These are phyloP conservation scores for Cantharellus anzutake DNA, from an alignment of 768 basidiomycete species.

Conservation along the genomic window DNA sequence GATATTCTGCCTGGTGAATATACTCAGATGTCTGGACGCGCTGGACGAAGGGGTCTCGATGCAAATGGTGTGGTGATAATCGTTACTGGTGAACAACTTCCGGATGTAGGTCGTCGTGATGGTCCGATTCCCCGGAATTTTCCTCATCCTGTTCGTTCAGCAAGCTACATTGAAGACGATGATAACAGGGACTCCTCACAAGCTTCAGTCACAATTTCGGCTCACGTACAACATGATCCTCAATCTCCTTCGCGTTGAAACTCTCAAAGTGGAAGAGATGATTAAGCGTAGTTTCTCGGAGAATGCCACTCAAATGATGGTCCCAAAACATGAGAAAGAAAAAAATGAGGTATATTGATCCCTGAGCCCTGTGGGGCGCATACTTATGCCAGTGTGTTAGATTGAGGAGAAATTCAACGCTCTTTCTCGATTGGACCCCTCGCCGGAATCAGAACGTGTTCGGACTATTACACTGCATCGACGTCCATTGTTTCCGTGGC, in stretches of 20 bases:
- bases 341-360: constrained; percentile 43
- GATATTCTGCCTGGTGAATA: constrained; percentile 85
- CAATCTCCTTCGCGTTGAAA: constrained; percentile 89
- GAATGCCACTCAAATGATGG: constrained; percentile 78
- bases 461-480: constrained; percentile 56
- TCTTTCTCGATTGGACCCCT: constrained; percentile 48
- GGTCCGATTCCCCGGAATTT: neutral
- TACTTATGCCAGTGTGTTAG: constrained; percentile 22
- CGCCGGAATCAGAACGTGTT: constrained; percentile 53
- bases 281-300: constrained; percentile 98
- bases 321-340: constrained; percentile 85
- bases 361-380: too few relatives aligned
- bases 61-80: constrained; percentile 92
- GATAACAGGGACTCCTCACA: constrained; percentile 89
- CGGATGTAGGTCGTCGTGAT: constrained; percentile 41
- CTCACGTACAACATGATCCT: constrained; percentile 99
- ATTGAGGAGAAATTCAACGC: constrained; percentile 47
- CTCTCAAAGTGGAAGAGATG: constrained; percentile 95
- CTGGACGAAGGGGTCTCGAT: constrained; percentile 89
- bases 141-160: constrained; percentile 20
- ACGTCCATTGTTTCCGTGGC: constrained; percentile 43
- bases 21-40: constrained; percentile 98
- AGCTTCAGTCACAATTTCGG: constrained; percentile 88
- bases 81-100: constrained; percentile 60
- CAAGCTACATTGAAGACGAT: constrained; percentile 58